phyloP scores from a whole-genome alignment of 495 filamentous ascomycete species.

The Thermochaetoides thermophila region DNA sequence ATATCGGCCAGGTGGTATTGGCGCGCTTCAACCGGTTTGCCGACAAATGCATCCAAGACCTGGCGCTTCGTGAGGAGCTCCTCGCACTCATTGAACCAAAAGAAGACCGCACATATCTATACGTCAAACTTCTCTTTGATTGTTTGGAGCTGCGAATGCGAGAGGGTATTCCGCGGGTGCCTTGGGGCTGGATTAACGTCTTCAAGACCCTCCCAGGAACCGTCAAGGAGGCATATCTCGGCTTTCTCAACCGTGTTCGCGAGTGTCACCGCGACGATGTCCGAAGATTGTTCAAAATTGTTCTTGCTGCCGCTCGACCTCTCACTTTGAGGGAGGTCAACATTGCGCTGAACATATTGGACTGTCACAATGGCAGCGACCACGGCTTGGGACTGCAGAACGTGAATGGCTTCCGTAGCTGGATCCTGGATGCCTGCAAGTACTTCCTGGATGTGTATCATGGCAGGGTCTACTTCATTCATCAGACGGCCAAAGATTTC shows the following conservation, averaged over 20 bases:
- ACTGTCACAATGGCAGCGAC: slow-evolving; percentile 5
- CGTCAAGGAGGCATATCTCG: slow-evolving; percentile 9
- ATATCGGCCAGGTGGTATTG: slow-evolving; percentile 11
- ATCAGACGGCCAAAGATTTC: slow-evolving; percentile 31
- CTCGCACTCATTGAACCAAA: slow-evolving; percentile 4
- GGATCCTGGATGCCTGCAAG: slow-evolving; percentile 17
- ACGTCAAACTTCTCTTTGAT: slow-evolving; percentile 12
- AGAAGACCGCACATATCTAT: slow-evolving; percentile 10
- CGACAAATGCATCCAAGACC: slow-evolving; percentile 7
- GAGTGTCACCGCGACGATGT: slow-evolving; percentile 9
- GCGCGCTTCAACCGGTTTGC: slow-evolving; percentile 9
- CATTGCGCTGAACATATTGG: slow-evolving; percentile 12
- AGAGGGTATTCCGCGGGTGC: slow-evolving; percentile 8
- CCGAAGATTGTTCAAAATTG: slow-evolving; percentile 8
- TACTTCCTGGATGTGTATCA: slow-evolving; percentile 21
- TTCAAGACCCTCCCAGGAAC: slow-evolving; percentile 10
- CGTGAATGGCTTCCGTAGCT: slow-evolving; percentile 7
- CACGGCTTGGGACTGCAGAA: slow-evolving; percentile 8
- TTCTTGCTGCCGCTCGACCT: slow-evolving; percentile 7
- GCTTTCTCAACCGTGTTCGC: slow-evolving; percentile 7
- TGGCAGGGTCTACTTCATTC: slow-evolving; percentile 22
- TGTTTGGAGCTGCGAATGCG: slow-evolving; percentile 7
- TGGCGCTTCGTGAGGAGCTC: slow-evolving; percentile 6
- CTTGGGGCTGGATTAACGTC: slow-evolving; percentile 7
- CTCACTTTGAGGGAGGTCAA: slow-evolving; percentile 11